Evolutionary conservation across 2,329 filamentous ascomycete species (phyloP).

Genomic region (Ilyonectria robusta): DNA sequence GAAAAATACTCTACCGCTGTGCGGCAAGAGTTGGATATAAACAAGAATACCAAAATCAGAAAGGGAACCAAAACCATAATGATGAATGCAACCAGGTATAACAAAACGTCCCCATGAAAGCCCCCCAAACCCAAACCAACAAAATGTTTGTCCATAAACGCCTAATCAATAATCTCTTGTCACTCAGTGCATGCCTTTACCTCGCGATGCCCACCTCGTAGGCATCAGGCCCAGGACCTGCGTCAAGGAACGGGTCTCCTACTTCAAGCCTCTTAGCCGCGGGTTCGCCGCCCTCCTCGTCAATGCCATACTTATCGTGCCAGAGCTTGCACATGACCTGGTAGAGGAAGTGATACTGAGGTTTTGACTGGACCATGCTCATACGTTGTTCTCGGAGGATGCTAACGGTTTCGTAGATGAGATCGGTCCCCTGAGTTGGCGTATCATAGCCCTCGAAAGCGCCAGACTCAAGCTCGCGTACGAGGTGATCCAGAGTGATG

Average conservation of each 20-base stretch:
- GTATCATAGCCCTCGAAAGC: slow-evolving; percentile 68
- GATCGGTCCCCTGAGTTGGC: slow-evolving; percentile 64
- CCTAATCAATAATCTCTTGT: slow-evolving; percentile 7
- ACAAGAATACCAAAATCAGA: slow-evolving; percentile 29
- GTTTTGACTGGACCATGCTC: slow-evolving; percentile 94
- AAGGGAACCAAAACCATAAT: slow-evolving; percentile 10
- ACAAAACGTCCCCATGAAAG: slow-evolving; percentile 2
- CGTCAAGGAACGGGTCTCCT: slow-evolving; percentile 58
- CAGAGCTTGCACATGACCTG: slow-evolving; percentile 84
- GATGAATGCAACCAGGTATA: slow-evolving; percentile 2
- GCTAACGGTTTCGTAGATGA: slow-evolving; percentile 85
- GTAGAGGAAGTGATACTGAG: slow-evolving; percentile 91
- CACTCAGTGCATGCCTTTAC: slow-evolving; percentile 6
- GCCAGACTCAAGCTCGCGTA: slow-evolving; percentile 85
- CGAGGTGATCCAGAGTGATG: slow-evolving; percentile 93
- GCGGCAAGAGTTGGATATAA: slow-evolving; percentile 15
- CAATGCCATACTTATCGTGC: slow-evolving; percentile 72
- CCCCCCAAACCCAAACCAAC: slow-evolving; percentile 21
- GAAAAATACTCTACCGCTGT: slow-evolving; percentile 9
- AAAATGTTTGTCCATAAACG: slow-evolving; percentile 14
- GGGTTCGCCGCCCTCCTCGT: slow-evolving; percentile 59
- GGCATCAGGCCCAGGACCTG: slow-evolving; percentile 36
- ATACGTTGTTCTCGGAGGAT: slow-evolving; percentile 86
- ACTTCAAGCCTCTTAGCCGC: slow-evolving; percentile 69
- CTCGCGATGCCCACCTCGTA: slow-evolving; percentile 31